phyloP scores from a whole-genome alignment of 352 stramenopile species.

The Pythium phragmiticola region DNA sequence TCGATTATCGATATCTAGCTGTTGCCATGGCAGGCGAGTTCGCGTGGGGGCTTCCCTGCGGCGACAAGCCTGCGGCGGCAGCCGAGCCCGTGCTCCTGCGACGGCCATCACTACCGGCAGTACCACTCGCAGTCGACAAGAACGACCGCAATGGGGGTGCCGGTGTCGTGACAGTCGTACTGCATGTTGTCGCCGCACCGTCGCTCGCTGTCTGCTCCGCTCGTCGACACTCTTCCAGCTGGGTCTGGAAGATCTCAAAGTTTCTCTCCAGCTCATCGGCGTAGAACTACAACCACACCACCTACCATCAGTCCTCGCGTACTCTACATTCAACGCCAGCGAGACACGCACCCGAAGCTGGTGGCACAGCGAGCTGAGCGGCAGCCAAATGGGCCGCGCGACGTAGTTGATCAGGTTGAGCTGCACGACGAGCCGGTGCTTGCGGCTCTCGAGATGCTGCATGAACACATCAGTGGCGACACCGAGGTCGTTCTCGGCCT shows the following conservation, averaged over 20 bases:
- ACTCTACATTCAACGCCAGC: neutral
- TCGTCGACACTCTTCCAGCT: slow-evolving; percentile 34
- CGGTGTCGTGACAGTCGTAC: no score
- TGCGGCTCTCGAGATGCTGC: slow-evolving; percentile 52
- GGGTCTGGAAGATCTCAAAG: slow-evolving; percentile 50
- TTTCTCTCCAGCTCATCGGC: slow-evolving; percentile 67
- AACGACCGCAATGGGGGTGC: neutral
- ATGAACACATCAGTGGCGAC: slow-evolving; percentile 72
- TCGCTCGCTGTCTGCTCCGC: slow-evolving; percentile 3
- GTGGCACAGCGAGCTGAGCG: slow-evolving; percentile 55
- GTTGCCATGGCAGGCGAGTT: no score
- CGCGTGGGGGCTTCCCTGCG: no score
- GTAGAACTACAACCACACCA: slow-evolving; percentile 45
- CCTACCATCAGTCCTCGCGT: no score
- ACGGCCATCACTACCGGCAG: no score
- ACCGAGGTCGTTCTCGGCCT: slow-evolving; percentile 46
- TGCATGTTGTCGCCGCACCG: neutral
- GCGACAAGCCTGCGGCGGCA: no score
- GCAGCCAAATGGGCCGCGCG: slow-evolving; percentile 67
- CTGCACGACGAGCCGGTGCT: slow-evolving; percentile 58
- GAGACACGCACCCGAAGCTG: slow-evolving; percentile 42
- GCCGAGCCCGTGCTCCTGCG: no score
- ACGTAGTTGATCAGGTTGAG: slow-evolving; percentile 81
- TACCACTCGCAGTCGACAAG: neutral
- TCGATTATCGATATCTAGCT: no score